Evolutionary conservation across 73 alveolate species (phyloP).

Genomic region (Tetrahymena malaccensis): DNA sequence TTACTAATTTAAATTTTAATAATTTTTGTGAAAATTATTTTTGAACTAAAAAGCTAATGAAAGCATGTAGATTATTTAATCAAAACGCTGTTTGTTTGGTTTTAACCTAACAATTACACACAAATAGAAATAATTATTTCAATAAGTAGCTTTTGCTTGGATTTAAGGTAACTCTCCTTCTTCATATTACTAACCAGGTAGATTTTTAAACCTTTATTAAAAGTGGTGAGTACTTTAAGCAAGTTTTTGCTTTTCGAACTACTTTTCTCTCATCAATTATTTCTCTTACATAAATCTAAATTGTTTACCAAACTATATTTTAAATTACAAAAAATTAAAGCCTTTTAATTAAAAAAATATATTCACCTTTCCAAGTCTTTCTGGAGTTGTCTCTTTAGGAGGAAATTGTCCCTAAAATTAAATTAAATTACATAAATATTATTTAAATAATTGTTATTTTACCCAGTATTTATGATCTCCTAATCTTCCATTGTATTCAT

Average conservation of each 20-base stretch:
- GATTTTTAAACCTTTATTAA: neutral
- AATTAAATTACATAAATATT: neutral
- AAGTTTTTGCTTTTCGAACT: neutral
- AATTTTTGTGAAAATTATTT: too few species aligned
- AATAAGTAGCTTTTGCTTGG: neutral
- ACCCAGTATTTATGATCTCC: neutral
- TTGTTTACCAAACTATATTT: neutral
- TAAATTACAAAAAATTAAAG: too few species aligned
- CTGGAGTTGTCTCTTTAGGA: neutral
- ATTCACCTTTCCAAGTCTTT: neutral
- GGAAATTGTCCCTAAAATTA: neutral
- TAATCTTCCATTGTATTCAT: neutral
- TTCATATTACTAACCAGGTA: neutral
- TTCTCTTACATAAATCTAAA: neutral
- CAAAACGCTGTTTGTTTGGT: too few species aligned
- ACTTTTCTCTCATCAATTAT: neutral
- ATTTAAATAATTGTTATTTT: neutral
- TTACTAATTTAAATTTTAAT: too few species aligned
- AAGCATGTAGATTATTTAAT: too few species aligned
- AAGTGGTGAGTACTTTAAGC: neutral
- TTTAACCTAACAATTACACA: neutral
- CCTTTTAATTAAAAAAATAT: too few species aligned
- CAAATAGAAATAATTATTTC: neutral
- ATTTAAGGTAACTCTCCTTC: neutral
- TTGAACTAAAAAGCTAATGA: too few species aligned